A percentile compares a stretch with the other conserved stretches of the same genome.
Conservation (phyloP, 805 yeast species). For the Yarrowia alimentaria region DNA sequence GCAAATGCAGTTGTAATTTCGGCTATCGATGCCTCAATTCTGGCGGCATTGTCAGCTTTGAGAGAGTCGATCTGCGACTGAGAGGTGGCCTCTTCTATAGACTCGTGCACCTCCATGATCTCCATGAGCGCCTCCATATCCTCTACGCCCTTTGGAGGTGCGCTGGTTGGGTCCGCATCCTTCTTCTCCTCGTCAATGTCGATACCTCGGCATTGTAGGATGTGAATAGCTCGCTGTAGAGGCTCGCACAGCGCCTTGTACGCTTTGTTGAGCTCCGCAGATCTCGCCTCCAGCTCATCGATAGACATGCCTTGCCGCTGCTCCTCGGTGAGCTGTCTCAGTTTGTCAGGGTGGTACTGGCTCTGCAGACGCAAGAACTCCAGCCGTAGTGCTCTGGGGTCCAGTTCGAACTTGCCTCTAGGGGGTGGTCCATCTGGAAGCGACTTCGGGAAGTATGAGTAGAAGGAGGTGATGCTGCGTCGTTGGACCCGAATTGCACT, state of each 20-base stretch:
- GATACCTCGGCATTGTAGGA: constrained; percentile 48
- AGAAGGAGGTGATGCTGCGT: constrained; percentile 42
- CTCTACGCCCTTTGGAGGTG: constrained; percentile 41
- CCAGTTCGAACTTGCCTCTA: constrained; percentile 55
- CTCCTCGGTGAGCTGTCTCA: constrained; percentile 36
- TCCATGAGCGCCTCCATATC: constrained; percentile 59
- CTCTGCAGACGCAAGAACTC: constrained; percentile 77
- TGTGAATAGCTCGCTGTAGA: constrained; percentile 62
- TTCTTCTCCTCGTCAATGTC: constrained; percentile 50
- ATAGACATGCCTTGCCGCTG: constrained; percentile 29
- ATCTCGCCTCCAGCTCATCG: constrained; percentile 40
- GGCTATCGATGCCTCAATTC: constrained; percentile 51
- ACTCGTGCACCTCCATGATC: constrained; percentile 82
- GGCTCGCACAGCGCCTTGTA: constrained; percentile 72
- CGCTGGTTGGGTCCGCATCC: constrained; percentile 33
- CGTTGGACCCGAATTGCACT: constrained; percentile 4
- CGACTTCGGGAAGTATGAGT: constrained; percentile 69
- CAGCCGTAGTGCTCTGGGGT: constrained; percentile 55
- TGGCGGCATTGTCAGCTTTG: constrained; percentile 53
- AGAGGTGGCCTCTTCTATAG: constrained; percentile 61
- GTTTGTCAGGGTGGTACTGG: constrained; percentile 75
- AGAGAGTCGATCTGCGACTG: constrained; percentile 58
- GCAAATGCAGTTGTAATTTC: constrained; percentile 50
- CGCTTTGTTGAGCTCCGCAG: constrained; percentile 70
- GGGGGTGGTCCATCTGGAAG: constrained; percentile 69